phyloP scores from a whole-genome alignment of 768 basidiomycete species.

The Lentinula edodes region DNA sequence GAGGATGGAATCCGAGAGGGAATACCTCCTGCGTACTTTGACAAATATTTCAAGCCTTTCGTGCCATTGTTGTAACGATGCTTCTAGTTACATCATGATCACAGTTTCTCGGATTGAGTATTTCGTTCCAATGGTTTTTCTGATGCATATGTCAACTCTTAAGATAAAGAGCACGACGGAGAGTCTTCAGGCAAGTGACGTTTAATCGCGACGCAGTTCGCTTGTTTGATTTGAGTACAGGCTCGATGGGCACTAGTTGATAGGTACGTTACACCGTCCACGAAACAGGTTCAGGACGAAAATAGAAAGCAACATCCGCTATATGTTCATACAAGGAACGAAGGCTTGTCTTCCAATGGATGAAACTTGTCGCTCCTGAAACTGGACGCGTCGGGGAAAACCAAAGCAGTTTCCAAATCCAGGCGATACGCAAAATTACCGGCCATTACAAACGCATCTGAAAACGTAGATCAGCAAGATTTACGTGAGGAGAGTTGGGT shows the following conservation, averaged over 20 bases:
- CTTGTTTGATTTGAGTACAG: too few relatives aligned
- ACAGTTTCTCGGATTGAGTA: too few relatives aligned
- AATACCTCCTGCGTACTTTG: slow-evolving; percentile 35
- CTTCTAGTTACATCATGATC: too few relatives aligned
- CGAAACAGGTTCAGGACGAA: background rate
- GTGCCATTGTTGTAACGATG: slow-evolving; percentile 19
- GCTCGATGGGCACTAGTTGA: background rate
- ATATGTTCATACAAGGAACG: background rate
- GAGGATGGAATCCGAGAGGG: slow-evolving; percentile 33
- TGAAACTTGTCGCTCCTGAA: background rate
- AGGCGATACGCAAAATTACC: slow-evolving; percentile 12
- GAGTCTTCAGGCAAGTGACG: too few relatives aligned
- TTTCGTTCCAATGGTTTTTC: too few relatives aligned
- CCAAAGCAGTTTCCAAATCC: slow-evolving; percentile 5
- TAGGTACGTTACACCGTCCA: background rate
- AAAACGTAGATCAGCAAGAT: background rate
- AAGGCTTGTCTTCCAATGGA: background rate
- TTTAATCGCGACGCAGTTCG: too few relatives aligned
- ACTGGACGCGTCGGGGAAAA: background rate
- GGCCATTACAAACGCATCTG: slow-evolving; percentile 15
- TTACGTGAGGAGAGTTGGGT: background rate
- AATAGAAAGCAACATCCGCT: background rate
- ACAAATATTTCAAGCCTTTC: slow-evolving; percentile 36
- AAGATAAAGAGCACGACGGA: too few relatives aligned
- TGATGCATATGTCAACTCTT: too few relatives aligned